A percentile compares a stretch with the other conserved stretches of the same genome.
These are phyloP conservation scores for Clitoria ternatea DNA, from an alignment of 306 rosid species.

Conservation along the genomic window DNA sequence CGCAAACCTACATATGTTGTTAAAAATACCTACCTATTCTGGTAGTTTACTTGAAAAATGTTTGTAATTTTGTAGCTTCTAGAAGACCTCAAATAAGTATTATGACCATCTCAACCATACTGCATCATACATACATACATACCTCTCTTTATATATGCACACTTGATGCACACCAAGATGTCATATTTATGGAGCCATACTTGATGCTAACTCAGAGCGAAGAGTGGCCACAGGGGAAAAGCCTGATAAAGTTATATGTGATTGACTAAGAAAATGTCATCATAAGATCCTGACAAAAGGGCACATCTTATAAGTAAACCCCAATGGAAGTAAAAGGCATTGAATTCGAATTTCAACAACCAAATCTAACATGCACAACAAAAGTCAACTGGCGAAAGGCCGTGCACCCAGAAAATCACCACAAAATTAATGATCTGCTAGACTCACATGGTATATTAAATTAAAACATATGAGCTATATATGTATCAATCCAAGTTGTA, in stretches of 20 bases:
- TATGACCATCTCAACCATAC: background rate
- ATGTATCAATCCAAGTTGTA: too few species aligned
- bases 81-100: background rate
- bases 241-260: constrained; percentile 1
- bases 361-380: constrained; percentile 18
- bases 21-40: background rate
- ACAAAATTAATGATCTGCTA: constrained; percentile 13
- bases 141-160: background rate
- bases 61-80: background rate
- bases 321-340: background rate
- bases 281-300: constrained; percentile 6
- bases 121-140: background rate
- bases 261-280: constrained; percentile 1
- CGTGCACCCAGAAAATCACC: background rate
- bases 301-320: background rate
- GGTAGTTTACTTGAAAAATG: background rate
- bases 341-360: constrained; percentile 26
- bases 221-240: background rate
- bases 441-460: constrained; percentile 33
- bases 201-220: constrained; percentile 14
- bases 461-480: background rate
- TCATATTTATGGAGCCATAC: constrained; percentile 1
- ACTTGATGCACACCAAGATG: background rate
- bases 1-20: too few species aligned
- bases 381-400: constrained; percentile 20